Percentiles rank a stretch among this genome's conserved stretches.
Conservation (phyloP, 2,329 filamentous ascomycete genomes). For the Blastomyces emzantsi region DNA sequence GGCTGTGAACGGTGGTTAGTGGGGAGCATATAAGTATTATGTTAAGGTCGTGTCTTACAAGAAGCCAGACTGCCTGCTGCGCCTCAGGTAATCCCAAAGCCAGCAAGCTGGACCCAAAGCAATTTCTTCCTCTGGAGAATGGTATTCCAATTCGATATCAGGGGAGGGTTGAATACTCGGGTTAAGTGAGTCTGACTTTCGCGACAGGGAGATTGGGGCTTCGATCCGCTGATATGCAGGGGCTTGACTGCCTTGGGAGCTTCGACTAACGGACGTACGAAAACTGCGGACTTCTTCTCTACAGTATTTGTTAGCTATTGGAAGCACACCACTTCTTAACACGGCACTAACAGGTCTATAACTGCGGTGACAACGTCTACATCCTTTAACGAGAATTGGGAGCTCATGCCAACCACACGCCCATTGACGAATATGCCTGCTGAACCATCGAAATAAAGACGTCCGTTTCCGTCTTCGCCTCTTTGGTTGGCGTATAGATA, state of each 20-base stretch:
- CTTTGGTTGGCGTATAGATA: slow-evolving; percentile 52
- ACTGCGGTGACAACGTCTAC: slow-evolving; percentile 57
- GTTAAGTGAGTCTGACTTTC: slow-evolving; percentile 17
- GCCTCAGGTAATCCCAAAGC: slow-evolving; percentile 28
- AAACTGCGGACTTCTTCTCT: slow-evolving; percentile 53
- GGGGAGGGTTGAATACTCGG: slow-evolving; percentile 15
- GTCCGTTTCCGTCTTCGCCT: slow-evolving; percentile 47
- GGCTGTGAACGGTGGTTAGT: slow-evolving; percentile 22
- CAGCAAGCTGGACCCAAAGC: slow-evolving; percentile 20
- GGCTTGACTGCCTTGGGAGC: slow-evolving; percentile 22
- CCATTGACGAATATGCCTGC: slow-evolving; percentile 55
- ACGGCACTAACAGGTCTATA: slow-evolving; percentile 42
- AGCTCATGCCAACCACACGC: slow-evolving; percentile 24
- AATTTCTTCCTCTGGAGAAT: slow-evolving; percentile 24
- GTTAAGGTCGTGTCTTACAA: slow-evolving; percentile 1
- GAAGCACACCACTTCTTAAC: neutral
- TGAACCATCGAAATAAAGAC: slow-evolving; percentile 50
- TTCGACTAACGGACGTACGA: slow-evolving; percentile 21
- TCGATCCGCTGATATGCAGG: slow-evolving; percentile 25
- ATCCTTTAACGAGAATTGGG: slow-evolving; percentile 42
- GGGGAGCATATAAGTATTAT: slow-evolving; percentile 8
- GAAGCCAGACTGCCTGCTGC: slow-evolving; percentile 13
- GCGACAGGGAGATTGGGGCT: slow-evolving; percentile 21
- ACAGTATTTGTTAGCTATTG: neutral
- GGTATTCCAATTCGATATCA: slow-evolving; percentile 16